phyloP scores from a whole-genome alignment of 2,329 filamentous ascomycete genomes.

The Bipolaris bicolor region DNA sequence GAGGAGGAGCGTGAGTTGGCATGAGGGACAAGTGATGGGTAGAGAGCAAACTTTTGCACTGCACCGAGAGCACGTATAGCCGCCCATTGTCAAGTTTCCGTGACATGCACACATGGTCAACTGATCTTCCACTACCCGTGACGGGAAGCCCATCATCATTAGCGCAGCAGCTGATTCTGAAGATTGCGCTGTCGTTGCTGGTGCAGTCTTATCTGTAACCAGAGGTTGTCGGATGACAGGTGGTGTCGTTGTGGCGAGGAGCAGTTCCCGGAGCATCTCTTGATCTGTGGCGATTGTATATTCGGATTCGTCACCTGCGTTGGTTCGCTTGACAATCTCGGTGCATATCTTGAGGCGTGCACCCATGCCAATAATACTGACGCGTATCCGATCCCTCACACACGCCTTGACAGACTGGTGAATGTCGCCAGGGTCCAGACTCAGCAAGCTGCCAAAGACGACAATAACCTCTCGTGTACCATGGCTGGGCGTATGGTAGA shows the following conservation, averaged over 20 bases:
- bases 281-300: slow-evolving; percentile 90
- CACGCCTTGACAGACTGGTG: slow-evolving; percentile 84
- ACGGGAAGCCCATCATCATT: slow-evolving; percentile 98
- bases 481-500: slow-evolving; percentile 93
- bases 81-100: slow-evolving; percentile 78
- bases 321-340: slow-evolving; percentile 87
- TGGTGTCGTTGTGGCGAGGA: slow-evolving; percentile 87
- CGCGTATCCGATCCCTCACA: slow-evolving; percentile 81
- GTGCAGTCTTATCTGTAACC: slow-evolving; percentile 32
- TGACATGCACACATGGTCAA: slow-evolving; percentile 90
- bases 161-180: slow-evolving; percentile 61
- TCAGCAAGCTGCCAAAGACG: slow-evolving; percentile 87
- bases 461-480: slow-evolving; percentile 92
- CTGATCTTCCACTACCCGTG: slow-evolving; percentile 74
- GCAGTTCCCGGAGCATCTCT: slow-evolving; percentile 84
- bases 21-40: slow-evolving; percentile 88
- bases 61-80: slow-evolving; percentile 91
- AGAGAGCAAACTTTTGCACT: slow-evolving; percentile 86
- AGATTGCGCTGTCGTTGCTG: slow-evolving; percentile 31
- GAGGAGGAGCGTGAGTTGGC: slow-evolving; percentile 88
- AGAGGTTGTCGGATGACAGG: slow-evolving; percentile 74
- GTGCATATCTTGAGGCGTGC: slow-evolving; percentile 92
- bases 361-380: slow-evolving; percentile 86
- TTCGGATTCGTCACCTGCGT: slow-evolving; percentile 74
- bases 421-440: slow-evolving; percentile 92